phyloP scores from a whole-genome alignment of 2,329 filamentous ascomycete species.

The Aciculosporium take region DNA sequence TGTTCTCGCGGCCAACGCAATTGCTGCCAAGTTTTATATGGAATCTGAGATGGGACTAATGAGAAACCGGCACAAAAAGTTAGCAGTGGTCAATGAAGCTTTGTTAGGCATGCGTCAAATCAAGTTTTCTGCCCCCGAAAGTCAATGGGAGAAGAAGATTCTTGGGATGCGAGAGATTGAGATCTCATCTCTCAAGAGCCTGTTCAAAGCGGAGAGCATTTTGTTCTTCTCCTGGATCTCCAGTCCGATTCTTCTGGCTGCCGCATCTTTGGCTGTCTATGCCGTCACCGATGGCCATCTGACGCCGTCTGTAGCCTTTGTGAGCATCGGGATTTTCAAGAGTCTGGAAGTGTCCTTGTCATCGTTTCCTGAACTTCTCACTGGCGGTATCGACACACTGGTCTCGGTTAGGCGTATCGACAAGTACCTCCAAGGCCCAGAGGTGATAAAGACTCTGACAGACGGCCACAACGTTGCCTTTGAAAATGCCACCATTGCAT shows the following conservation, averaged over 20 bases:
- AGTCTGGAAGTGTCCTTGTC: slow-evolving; percentile 59
- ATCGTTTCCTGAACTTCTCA: slow-evolving; percentile 58
- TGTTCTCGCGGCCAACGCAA: slow-evolving; percentile 54
- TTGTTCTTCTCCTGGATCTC: slow-evolving; percentile 57
- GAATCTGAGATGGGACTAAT: slow-evolving; percentile 54
- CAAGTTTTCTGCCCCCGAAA: slow-evolving; percentile 67
- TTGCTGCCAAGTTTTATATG: slow-evolving; percentile 49
- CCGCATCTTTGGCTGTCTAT: slow-evolving; percentile 56
- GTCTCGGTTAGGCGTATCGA: slow-evolving; percentile 62
- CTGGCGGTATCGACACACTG: slow-evolving; percentile 55
- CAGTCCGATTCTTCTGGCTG: slow-evolving; percentile 59
- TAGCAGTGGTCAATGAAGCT: slow-evolving; percentile 62
- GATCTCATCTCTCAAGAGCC: slow-evolving; percentile 49
- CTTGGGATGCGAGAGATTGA: slow-evolving; percentile 47
- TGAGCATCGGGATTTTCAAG: slow-evolving; percentile 60
- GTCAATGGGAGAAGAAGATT: slow-evolving; percentile 61
- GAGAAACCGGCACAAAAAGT: slow-evolving; percentile 62
- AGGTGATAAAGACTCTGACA: slow-evolving; percentile 41
- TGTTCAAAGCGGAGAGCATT: slow-evolving; percentile 49
- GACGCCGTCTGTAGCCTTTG: slow-evolving; percentile 62
- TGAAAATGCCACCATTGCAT: slow-evolving; percentile 54
- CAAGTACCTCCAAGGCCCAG: slow-evolving; percentile 52
- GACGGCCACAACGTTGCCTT: slow-evolving; percentile 49
- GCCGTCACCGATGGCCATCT: slow-evolving; percentile 48
- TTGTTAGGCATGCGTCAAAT: slow-evolving; percentile 71